These are phyloP conservation scores for Aureobasidium melanogenum DNA, from an alignment of 2,329 filamentous ascomycete genomes.

Conservation along the genomic window DNA sequence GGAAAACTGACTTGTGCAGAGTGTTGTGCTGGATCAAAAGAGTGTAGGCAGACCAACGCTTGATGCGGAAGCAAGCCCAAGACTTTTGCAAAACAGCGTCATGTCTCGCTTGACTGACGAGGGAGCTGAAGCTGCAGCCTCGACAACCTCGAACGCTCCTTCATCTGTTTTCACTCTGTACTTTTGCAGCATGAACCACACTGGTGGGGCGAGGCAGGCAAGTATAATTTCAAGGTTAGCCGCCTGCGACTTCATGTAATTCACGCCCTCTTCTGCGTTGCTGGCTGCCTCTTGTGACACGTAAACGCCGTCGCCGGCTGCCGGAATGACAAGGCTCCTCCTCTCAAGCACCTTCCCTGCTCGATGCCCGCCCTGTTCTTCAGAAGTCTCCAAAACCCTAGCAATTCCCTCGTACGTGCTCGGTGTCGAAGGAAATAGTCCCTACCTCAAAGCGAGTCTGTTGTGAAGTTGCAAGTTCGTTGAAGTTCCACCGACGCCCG, in stretches of 20 bases:
- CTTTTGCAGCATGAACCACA: neutral
- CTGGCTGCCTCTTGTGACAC: conserved; percentile 1
- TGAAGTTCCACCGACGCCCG: neutral
- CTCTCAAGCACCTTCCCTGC: neutral
- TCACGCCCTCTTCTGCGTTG: neutral
- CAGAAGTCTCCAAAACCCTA: neutral
- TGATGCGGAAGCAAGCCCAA: neutral
- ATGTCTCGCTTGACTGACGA: neutral
- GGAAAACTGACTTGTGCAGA: too few species aligned
- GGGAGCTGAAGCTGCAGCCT: neutral
- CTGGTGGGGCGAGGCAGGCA: neutral
- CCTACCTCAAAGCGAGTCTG: neutral
- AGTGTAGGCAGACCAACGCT: too few species aligned
- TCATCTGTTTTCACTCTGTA: neutral
- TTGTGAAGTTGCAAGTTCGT: neutral
- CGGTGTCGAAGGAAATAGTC: neutral
- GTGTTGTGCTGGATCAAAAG: too few species aligned
- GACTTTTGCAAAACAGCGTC: neutral
- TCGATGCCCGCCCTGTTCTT: neutral
- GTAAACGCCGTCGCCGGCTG: neutral
- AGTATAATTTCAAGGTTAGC: neutral
- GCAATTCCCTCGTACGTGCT: neutral
- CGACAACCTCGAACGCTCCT: neutral
- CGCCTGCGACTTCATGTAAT: neutral
- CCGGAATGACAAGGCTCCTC: conserved; percentile 1